Conservation (phyloP, 169 alveolate species). For the Eimeria falciformis region DNA sequence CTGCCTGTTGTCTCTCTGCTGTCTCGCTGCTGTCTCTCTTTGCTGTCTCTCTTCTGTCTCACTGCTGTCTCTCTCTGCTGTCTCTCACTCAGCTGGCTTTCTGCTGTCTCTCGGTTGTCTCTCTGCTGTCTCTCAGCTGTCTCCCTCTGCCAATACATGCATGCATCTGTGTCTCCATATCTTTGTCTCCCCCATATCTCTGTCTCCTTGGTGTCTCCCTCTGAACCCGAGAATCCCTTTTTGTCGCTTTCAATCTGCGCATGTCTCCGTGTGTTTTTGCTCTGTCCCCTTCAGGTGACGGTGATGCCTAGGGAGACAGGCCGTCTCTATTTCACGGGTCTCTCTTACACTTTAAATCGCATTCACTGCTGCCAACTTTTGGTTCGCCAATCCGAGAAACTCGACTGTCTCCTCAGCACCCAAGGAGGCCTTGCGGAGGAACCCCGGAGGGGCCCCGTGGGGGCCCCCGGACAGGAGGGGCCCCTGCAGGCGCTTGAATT, state of each 20-base stretch:
- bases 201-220: neutral
- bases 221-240: neutral
- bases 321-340: constrained; percentile 55
- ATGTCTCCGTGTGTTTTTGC: neutral
- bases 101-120: neutral
- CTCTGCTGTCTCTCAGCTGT: neutral
- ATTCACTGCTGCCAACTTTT: constrained; percentile 62
- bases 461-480: neutral
- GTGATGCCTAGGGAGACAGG: constrained; percentile 72
- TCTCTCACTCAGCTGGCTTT: neutral
- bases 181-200: neutral
- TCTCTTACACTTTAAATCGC: constrained; percentile 54
- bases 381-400: constrained; percentile 21
- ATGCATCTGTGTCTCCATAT: neutral
- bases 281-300: neutral
- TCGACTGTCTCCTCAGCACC: constrained; percentile 14
- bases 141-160: constrained; percentile 8
- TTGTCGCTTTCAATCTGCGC: neutral
- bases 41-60: neutral
- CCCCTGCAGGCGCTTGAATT: neutral
- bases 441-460: neutral
- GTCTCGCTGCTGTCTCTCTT: neutral
- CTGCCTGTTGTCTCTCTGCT: neutral
- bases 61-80: neutral
- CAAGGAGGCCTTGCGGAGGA: neutral